A percentile compares a stretch with the other conserved stretches of the same genome.
phyloP scores from a whole-genome alignment of 2,329 filamentous ascomycete species.

The Colletotrichum spinosum region DNA sequence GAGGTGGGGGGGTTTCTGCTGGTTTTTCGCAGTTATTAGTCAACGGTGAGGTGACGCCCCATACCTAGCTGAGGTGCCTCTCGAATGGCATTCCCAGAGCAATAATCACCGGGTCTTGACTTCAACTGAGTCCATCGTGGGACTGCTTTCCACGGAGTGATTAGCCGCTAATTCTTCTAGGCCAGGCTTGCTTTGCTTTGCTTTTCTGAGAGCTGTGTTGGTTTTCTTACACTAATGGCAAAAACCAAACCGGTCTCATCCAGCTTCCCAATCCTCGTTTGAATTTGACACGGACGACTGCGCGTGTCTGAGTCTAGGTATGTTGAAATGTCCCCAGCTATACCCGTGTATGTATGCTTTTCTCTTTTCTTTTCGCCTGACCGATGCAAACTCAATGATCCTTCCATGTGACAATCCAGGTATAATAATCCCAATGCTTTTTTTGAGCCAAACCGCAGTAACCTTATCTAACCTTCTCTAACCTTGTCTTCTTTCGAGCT shows the following conservation, averaged over 20 bases:
- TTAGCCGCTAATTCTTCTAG: too few species aligned
- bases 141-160: too few species aligned
- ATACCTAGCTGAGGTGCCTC: constrained; percentile 21
- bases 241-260: not conserved
- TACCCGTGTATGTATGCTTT: constrained; percentile 29
- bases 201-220: too few species aligned
- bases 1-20: not conserved
- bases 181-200: too few species aligned
- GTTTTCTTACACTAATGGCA: too few species aligned
- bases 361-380: constrained; percentile 16
- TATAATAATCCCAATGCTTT: constrained; percentile 23
- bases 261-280: constrained; percentile 1
- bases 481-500: not conserved
- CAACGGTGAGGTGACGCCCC: constrained; percentile 22
- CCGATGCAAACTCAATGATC: constrained; percentile 23
- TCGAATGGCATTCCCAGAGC: constrained; percentile 9
- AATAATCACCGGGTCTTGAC: too few species aligned
- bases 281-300: constrained; percentile 5
- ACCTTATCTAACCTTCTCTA: not conserved
- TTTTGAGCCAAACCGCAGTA: constrained; percentile 15
- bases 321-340: constrained; percentile 23
- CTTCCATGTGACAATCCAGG: constrained; percentile 20
- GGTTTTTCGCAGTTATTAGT: constrained; percentile 15
- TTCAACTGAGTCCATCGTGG: too few species aligned
- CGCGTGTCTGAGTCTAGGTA: constrained; percentile 6